Percentiles rank a stretch among this genome's conserved stretches.
Evolutionary conservation across 164 flowering plant species (phyloP).

Genomic region (Tinospora cordifolia): DNA sequence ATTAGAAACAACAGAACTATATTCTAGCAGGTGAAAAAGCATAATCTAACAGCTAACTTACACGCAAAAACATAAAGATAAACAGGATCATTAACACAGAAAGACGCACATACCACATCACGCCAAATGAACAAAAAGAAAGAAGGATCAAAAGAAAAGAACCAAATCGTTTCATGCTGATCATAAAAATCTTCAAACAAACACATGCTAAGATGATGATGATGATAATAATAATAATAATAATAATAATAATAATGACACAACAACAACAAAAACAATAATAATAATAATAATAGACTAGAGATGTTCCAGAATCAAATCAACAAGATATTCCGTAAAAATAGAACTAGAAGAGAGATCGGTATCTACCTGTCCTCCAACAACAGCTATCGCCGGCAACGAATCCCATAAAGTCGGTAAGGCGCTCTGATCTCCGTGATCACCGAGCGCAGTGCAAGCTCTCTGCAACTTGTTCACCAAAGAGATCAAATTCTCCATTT

Average conservation of each 20-base stretch:
- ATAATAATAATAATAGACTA: no score
- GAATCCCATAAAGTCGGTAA: conserved; percentile 96
- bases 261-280: no score
- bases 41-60: background rate
- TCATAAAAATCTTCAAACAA: background rate
- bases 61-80: background rate
- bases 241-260: no score
- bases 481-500: conserved; percentile 71
- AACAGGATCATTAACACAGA: background rate
- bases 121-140: background rate
- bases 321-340: background rate
- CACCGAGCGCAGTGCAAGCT: conserved; percentile 92
- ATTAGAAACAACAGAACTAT: background rate
- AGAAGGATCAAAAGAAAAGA: background rate
- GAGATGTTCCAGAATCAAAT: background rate
- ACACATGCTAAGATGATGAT: background rate
- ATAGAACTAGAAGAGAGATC: conserved; percentile 1
- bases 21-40: background rate
- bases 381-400: conserved; percentile 86
- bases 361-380: conserved; percentile 83
- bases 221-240: background rate
- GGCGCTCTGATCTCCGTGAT: conserved; percentile 73
- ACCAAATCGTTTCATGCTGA: background rate
- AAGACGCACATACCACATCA: background rate
- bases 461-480: conserved; percentile 81